These are phyloP conservation scores for Alternaria longipes DNA, from an alignment of 2,329 filamentous ascomycete species.

Conservation along the genomic window DNA sequence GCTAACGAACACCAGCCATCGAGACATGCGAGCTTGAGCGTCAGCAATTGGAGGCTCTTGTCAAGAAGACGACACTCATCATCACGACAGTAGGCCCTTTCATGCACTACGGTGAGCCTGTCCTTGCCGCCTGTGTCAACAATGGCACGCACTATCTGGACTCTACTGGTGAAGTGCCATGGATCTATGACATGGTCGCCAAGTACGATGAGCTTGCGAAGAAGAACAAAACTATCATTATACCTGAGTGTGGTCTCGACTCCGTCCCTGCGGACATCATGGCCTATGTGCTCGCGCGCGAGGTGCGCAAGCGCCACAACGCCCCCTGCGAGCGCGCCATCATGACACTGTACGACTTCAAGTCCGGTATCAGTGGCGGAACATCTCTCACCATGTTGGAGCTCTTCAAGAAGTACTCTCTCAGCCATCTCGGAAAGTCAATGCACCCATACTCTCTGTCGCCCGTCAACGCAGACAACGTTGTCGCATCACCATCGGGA, in stretches of 20 bases:
- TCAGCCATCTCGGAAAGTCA: slow-evolving; percentile 58
- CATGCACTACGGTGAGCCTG: slow-evolving; percentile 69
- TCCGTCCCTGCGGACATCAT: slow-evolving; percentile 69
- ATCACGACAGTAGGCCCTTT: slow-evolving; percentile 72
- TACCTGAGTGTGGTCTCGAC: slow-evolving; percentile 69
- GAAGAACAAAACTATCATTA: slow-evolving; percentile 67
- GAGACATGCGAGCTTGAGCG: slow-evolving; percentile 55
- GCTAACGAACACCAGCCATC: slow-evolving; percentile 47
- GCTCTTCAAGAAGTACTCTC: slow-evolving; percentile 59
- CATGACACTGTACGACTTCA: slow-evolving; percentile 63
- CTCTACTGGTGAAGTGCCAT: slow-evolving; percentile 71
- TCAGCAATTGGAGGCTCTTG: slow-evolving; percentile 61
- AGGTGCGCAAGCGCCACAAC: slow-evolving; percentile 62
- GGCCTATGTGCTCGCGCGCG: slow-evolving; percentile 61
- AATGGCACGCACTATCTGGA: slow-evolving; percentile 75
- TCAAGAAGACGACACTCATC: slow-evolving; percentile 65
- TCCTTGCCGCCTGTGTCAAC: slow-evolving; percentile 70
- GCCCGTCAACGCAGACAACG: slow-evolving; percentile 53
- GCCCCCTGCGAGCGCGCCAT: slow-evolving; percentile 62
- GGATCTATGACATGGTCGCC: slow-evolving; percentile 69
- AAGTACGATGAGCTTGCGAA: slow-evolving; percentile 69
- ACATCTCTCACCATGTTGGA: slow-evolving; percentile 72
- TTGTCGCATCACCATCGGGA: slow-evolving; percentile 47
- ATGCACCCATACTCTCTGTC: slow-evolving; percentile 63
- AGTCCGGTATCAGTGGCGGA: slow-evolving; percentile 62